These are phyloP conservation scores for Lophiotrema nucula DNA, from an alignment of 495 filamentous ascomycete species.

Conservation along the genomic window DNA sequence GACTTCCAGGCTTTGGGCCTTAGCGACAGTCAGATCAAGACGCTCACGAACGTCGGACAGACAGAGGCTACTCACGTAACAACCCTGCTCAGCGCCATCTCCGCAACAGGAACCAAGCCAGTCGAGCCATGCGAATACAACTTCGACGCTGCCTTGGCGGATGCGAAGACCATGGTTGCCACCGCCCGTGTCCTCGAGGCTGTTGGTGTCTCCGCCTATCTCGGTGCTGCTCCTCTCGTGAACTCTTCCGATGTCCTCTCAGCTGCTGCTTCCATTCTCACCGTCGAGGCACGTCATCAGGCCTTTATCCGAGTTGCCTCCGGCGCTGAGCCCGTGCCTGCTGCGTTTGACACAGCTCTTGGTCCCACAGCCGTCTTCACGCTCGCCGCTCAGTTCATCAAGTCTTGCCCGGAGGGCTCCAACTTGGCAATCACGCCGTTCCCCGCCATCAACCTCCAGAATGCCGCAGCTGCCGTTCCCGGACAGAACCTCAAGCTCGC, in stretches of 20 bases:
- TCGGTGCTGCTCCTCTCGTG: conserved; percentile 60
- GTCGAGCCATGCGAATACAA: conserved; percentile 62
- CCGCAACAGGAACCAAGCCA: conserved; percentile 53
- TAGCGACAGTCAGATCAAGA: conserved; percentile 47
- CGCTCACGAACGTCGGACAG: conserved; percentile 52
- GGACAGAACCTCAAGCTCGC: conserved; percentile 47
- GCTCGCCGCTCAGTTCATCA: conserved; percentile 63
- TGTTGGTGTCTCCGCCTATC: conserved; percentile 58
- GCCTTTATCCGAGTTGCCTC: conserved; percentile 56
- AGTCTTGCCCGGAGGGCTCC: conserved; percentile 55
- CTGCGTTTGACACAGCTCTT: conserved; percentile 60
- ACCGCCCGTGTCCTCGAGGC: conserved; percentile 62
- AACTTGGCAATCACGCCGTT: conserved; percentile 58
- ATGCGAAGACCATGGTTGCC: conserved; percentile 58
- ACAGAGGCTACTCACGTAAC: conserved; percentile 59
- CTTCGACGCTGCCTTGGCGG: conserved; percentile 55
- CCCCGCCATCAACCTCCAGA: conserved; percentile 54
- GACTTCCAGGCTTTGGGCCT: conserved; percentile 60
- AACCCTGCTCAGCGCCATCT: conserved; percentile 55
- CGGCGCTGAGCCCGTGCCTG: conserved; percentile 51
- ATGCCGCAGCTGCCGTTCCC: conserved; percentile 45
- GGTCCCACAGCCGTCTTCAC: conserved; percentile 60
- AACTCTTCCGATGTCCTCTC: conserved; percentile 52
- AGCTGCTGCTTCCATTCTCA: conserved; percentile 59
- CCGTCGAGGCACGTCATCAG: conserved; percentile 62